Base-by-base conservation (phyloP, 306 rosid genomes). In the Potentilla sterilis region DNA sequence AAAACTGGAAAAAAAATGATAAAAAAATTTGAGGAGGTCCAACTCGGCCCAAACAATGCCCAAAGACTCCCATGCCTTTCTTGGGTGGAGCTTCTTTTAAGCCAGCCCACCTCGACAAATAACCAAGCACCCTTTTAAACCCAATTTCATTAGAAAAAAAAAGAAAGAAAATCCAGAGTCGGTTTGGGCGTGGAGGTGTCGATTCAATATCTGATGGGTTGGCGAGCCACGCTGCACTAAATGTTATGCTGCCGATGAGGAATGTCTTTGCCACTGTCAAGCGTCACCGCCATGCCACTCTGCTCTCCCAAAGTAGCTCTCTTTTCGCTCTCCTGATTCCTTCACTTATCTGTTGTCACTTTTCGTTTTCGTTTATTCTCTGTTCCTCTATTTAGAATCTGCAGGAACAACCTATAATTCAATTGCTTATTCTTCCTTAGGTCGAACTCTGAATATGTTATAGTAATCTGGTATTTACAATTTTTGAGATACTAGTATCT, bases 191-290 rank as follows among this genome's bases (percentile, higher is more conserved):
- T 37, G 40, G 40, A 1, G 2, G 40, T 1, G 40, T 37, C 40
- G 40, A 3, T 37, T 69, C 76, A 41, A 6, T 74, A 57, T 75
- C 70, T 77, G 49, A 79, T 77, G 77, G 73, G 32, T 78, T 71
- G 77, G 8, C 76, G 72, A 67, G 48, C 68, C 78, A 75, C 32
- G 37, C 75, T 58, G 51, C 49, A 6, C 79, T 82, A 32, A 73
- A 22, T 42, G 3, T 37, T 24, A 42, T 47, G 4, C 72, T 67
- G 88, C 85, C 88, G 77, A 96, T 92, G 98, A 90, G 85, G 93
- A 89, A 86, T 81, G 99, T 84, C 82, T 84, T 92, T 42, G 80
- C 85, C 63, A 62, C 79, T 80, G 85, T 87, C 82, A 74, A 77
- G 78, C 92, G 87, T 68, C 96, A 41, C 83, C 85, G 92, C 75